Base-by-base conservation (phyloP, 306 rosid species). In the Biancaea sappan region DNA sequence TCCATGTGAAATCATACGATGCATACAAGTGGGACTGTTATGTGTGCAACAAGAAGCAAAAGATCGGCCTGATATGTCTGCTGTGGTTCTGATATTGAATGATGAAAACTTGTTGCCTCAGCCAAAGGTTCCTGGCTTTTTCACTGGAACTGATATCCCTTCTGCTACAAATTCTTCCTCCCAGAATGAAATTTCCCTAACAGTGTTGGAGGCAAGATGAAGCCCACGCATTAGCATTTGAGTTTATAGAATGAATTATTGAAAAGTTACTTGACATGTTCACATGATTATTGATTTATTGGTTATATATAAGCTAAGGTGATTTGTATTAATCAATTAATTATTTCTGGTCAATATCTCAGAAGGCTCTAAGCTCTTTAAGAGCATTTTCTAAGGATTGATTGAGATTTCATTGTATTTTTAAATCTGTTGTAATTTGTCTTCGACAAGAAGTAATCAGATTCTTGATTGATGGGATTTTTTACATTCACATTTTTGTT, bases 51-150 rank as follows among this genome's bases (percentile, higher is more conserved):
- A 73, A 4, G 57, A 52, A 35, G 28, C 70, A 31, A 69, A 79
- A 8, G 83, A 79, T 18, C 72, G 83, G 63, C 83, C 83, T 10
- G 61, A 37, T 50, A 79, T 79, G 78, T 44, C 83, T 22, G 40
- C 74, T 72, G 79, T 66, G 7, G 83, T 79, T 54, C 10, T 73
- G 25, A 72, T 73, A 74, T 37, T 79, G n/a, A 66, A 66, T 57
- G 73, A 79, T n/a, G 78, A 73, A 18, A 77, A 31, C 26, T 5
- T 28, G 64, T 50, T 77, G 72, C 38, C 76, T 4, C 34, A 50
- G 8, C 81, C 81, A 50, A 69, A 38, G 14, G 59, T 21, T 24
- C 82, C 82, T 5, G 82, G 43, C 2, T 78, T 78, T 48, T 77
- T 59, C 48, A 62, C 43, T 59, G 13, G 9, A 2, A 37, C 8